Evolutionary conservation across 495 filamentous ascomycete species (phyloP), one percentile per base, ranked within the genome.

Genomic region (Pyrenula massariospora): DNA sequence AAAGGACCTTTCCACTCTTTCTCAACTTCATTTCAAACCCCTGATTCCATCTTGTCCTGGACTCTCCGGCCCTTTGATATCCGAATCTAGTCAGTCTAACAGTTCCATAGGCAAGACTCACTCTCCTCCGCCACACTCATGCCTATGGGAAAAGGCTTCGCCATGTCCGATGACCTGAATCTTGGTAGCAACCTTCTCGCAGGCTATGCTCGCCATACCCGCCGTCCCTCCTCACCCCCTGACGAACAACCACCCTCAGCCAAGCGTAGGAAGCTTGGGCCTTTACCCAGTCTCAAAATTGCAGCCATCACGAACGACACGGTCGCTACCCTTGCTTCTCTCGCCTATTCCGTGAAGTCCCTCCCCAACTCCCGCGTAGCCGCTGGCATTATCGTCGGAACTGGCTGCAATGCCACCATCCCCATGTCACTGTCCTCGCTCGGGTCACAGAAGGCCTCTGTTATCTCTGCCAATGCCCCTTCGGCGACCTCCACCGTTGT

Each of bases 71-170:
- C 21, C 5, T 11, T 55, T 48, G 22, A 1, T 22, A 24, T 15
- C 25, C 21, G 11, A 5, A 53, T 12, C 55, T 53, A 19, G 12
- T 22, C 52, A 21, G 25, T 15, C 22, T 22, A 52, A 59, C 36
- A 22, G 52, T 50, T 48, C 49, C 56, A 3, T 59, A 91, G 87
- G 64, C 89, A 94, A 76, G 77, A 79, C 56, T 84, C 85, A 22
- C 73, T 92, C 52, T 76, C 85, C 15, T 81, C 89, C 58, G 89
- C 89, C 10, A 86, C 83, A 3, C 68, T 94, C 47, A 89, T 90
- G 85, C 79, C 85, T 3, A 91, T 91, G 88, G 89, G 89, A 24
- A 92, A 94, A 70, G 89, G 89, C 22, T 94, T 92, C 60, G 83
- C 85, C 24, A 86, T 92, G 50, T 83, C 80, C 0, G 83, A 82